phyloP scores from a whole-genome alignment of 192 early-diverging fungal genomes.

The Allomyces arbusculus region DNA sequence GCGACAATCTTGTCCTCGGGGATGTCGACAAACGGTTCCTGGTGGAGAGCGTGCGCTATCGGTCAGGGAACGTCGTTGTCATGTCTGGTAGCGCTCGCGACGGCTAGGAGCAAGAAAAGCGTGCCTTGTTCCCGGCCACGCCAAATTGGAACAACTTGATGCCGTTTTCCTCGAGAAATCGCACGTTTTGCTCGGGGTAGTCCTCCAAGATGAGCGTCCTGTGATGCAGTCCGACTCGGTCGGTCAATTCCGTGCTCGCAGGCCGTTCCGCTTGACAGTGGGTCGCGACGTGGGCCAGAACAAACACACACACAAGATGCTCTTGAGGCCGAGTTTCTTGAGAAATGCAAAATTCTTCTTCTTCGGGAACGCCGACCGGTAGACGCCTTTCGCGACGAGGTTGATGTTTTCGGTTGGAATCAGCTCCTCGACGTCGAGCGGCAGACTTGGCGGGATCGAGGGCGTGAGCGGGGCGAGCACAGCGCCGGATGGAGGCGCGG shows the following conservation, averaged over 20 bases:
- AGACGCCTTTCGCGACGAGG: conserved; percentile 87
- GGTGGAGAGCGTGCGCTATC: conserved; percentile 2
- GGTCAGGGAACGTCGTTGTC: conserved; percentile 10
- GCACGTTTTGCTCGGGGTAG: conserved; percentile 69
- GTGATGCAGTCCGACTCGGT: too few species aligned
- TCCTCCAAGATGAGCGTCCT: conserved; percentile 85
- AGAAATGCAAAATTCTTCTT: conserved; percentile 83
- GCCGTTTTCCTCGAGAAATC: conserved; percentile 55
- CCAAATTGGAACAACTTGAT: conserved; percentile 72
- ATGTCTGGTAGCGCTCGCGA: neutral
- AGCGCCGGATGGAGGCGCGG: too few species aligned
- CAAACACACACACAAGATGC: conserved; percentile 46
- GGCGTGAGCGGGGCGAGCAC: too few species aligned
- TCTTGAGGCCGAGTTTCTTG: conserved; percentile 63
- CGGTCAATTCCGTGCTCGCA: too few species aligned
- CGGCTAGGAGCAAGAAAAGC: neutral
- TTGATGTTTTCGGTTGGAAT: conserved; percentile 88
- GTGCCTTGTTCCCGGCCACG: conserved; percentile 82
- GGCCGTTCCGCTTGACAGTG: too few species aligned
- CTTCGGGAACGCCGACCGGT: conserved; percentile 80
- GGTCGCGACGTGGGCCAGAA: too few species aligned
- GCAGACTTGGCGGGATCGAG: too few species aligned
- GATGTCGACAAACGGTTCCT: conserved; percentile 25
- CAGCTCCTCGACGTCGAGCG: conserved; percentile 32
- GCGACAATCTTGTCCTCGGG: conserved; percentile 18